phyloP scores from a whole-genome alignment of 108 stramenopile genomes.

The Cyclotella atomus region DNA sequence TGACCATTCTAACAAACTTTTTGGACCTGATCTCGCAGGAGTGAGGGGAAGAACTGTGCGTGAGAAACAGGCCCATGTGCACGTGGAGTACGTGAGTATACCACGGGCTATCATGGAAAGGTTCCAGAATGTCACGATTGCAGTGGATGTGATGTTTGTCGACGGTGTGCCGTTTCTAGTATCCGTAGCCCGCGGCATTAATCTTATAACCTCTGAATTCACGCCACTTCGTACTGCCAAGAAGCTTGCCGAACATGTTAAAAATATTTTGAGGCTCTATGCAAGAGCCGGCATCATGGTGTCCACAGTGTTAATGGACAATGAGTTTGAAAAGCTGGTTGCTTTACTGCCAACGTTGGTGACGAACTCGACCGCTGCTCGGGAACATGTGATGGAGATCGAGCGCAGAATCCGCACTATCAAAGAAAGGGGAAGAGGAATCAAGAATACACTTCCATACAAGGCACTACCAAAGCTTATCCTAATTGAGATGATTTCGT shows the following conservation, averaged over 20 bases:
- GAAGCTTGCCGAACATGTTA: background rate
- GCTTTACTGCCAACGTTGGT: constrained; percentile 11
- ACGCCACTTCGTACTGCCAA: constrained; percentile 17
- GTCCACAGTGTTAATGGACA: constrained; percentile 1
- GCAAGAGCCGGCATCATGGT: constrained; percentile 16
- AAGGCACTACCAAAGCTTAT: background rate
- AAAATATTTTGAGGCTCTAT: constrained; percentile 13
- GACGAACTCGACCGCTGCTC: constrained; percentile 28
- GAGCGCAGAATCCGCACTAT: constrained; percentile 20
- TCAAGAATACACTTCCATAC: constrained; percentile 23
- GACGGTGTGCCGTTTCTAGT: constrained; percentile 40
- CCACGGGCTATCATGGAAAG: constrained; percentile 20
- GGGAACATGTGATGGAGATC: constrained; percentile 34
- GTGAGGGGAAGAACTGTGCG: constrained; percentile 35
- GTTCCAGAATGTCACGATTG: constrained; percentile 32
- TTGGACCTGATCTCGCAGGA: constrained; percentile 34
- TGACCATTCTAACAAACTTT: constrained; percentile 18
- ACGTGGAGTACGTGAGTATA: constrained; percentile 12
- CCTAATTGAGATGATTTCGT: constrained; percentile 15
- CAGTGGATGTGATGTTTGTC: constrained; percentile 45
- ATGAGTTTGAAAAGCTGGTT: constrained; percentile 22
- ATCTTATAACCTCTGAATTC: constrained; percentile 40
- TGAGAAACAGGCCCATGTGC: constrained; percentile 10
- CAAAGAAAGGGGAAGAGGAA: constrained; percentile 25
- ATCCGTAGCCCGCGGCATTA: constrained; percentile 29